phyloP scores from a whole-genome alignment of 805 yeast species.

The Millerozyma acaciae region DNA sequence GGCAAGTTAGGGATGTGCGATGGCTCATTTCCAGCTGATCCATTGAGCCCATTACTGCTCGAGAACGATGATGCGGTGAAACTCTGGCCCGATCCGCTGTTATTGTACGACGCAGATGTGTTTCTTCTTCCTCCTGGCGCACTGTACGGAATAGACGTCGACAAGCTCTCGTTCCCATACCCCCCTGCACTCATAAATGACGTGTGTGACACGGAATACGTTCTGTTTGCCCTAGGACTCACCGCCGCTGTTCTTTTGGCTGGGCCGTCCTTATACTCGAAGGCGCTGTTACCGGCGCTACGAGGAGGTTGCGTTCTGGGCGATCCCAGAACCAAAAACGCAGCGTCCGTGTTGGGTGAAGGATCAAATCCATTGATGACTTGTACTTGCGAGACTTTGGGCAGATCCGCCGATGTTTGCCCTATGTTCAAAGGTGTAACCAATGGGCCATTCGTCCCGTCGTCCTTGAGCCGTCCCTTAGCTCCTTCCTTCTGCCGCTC shows the following conservation, averaged over 20 bases:
- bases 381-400: too few relatives aligned
- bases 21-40: constrained; percentile 1
- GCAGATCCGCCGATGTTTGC: too few relatives aligned
- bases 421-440: too few relatives aligned
- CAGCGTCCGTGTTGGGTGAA: constrained; percentile 2
- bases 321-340: constrained; percentile 5
- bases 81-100: neutral
- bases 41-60: neutral
- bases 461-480: neutral
- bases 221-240: constrained; percentile 41
- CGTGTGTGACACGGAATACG: constrained; percentile 37
- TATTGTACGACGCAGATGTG: constrained; percentile 7
- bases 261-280: constrained; percentile 17
- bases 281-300: constrained; percentile 11
- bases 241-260: constrained; percentile 19
- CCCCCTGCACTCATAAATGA: constrained; percentile 32
- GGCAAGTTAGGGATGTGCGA: constrained; percentile 47
- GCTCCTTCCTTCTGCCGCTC: neutral
- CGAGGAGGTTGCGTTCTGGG: constrained; percentile 4
- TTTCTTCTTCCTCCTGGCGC: constrained; percentile 59
- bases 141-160: constrained; percentile 63
- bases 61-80: neutral
- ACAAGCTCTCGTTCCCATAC: constrained; percentile 41
- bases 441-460: too few relatives aligned
- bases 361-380: constrained; percentile 9